phyloP scores from a whole-genome alignment of 495 filamentous ascomycete genomes.

The Pseudomonodictys pantanalensis region DNA sequence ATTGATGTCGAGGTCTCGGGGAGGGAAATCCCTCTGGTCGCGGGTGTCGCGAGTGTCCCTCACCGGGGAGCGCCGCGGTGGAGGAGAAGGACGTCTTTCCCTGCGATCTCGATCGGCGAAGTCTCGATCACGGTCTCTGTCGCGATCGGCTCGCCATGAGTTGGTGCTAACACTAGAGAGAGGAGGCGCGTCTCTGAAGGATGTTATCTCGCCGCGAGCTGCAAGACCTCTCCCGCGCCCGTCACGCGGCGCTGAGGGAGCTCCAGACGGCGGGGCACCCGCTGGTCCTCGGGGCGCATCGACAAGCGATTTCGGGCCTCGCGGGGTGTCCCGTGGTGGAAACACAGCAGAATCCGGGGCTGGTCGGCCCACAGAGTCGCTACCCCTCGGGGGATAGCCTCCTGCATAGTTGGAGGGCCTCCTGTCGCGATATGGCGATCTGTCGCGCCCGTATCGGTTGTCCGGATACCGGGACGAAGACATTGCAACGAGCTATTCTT shows the following conservation, averaged over 20 bases:
- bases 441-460: slow-evolving; percentile 26
- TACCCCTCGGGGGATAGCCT: slow-evolving; percentile 18
- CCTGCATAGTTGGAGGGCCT: slow-evolving; percentile 21
- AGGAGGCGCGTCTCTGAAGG: slow-evolving; percentile 39
- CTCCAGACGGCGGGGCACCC: slow-evolving; percentile 2
- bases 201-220: slow-evolving; percentile 13
- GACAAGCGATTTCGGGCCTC: slow-evolving; percentile 23
- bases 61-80: slow-evolving; percentile 28
- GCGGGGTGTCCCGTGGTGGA: slow-evolving; percentile 20
- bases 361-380: slow-evolving; percentile 15
- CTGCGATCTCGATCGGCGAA: slow-evolving; percentile 39
- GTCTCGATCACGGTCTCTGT: slow-evolving; percentile 46
- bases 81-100: slow-evolving; percentile 49
- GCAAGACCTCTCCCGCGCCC: slow-evolving; percentile 18
- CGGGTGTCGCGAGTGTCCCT: slow-evolving; percentile 39
- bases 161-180: slow-evolving; percentile 19
- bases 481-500: slow-evolving; percentile 6
- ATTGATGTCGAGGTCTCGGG: slow-evolving; percentile 43
- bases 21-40: slow-evolving; percentile 15
- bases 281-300: slow-evolving; percentile 18
- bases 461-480: slow-evolving; percentile 32
- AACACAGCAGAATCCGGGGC: slow-evolving; percentile 11
- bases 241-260: slow-evolving; percentile 30
- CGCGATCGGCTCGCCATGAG: slow-evolving; percentile 13
- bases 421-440: slow-evolving; percentile 27